Evolutionary conservation across 2,329 filamentous ascomycete genomes (phyloP), one percentile per base, ranked within the genome.

Genomic region (Aspergillus brunneoviolaceus): DNA sequence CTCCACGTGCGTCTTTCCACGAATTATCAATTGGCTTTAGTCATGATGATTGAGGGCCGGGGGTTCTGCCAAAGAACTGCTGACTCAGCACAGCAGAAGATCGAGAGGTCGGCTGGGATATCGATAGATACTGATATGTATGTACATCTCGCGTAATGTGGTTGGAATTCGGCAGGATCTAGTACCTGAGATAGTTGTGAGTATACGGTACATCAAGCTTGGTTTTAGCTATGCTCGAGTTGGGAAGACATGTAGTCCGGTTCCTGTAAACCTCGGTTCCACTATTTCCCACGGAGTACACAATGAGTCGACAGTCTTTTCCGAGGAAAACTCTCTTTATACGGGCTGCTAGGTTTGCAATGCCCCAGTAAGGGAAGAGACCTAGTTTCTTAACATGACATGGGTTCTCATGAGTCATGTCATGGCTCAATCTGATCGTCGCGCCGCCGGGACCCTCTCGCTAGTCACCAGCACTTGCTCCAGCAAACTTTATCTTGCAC

Each of bases 1-100:
- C 51, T 62, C 64, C 62, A 64, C 64, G 62, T 64, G 64, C 58
- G 51, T 55, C 25, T 58, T 51, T 49, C 33, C 49, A 49, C 11
- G n/a, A 39, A 29, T 35, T 25, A 50, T 19, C 50, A 3, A 55
- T 29, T n/a, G n/a, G 19, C 31, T 31, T 31, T 45, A 14, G 39
- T 45, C 14, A 45, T 45, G 39, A n/a, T 14, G 4, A 19, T 19
- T 19, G 39, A 19, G 16, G 39, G 23, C 23, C 23, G 23, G 23
- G 14, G 39, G 16, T 9, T 42, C 6, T 29, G 14, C 16, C 16
- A 6, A 14, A 42, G 1, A n/a, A 5, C 16, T n/a, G 39, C 39
- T 45, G 39, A 45, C 39, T 45, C 49, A 50, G 49, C 49, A 16
- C 47, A 49, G 47, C 6, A 19, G 35, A 16, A 33, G 31, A 33